A percentile compares a stretch with the other conserved stretches of the same genome.
phyloP scores from a whole-genome alignment of 2,329 filamentous ascomycete genomes.

The Coniochaeta hoffmannii region DNA sequence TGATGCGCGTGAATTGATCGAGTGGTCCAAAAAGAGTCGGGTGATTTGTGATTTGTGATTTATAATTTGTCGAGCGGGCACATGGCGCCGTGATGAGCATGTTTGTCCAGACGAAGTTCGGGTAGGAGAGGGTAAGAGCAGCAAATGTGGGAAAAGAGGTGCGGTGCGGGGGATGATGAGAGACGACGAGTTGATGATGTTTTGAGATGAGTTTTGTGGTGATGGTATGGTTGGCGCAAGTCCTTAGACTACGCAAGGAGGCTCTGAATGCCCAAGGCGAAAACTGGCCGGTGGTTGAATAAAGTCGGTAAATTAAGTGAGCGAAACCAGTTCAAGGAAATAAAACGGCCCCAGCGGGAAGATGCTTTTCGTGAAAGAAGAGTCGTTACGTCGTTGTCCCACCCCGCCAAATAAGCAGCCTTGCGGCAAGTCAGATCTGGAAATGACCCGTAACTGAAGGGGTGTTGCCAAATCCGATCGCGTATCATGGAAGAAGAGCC shows the following conservation, averaged over 20 bases:
- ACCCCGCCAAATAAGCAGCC: slow-evolving; percentile 45
- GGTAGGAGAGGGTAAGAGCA: neutral
- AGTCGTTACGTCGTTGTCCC: slow-evolving; percentile 37
- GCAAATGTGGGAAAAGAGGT: neutral
- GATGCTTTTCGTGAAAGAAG: slow-evolving; percentile 25
- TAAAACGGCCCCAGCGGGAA: slow-evolving; percentile 20
- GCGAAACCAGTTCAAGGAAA: slow-evolving; percentile 26
- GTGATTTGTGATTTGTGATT: neutral
- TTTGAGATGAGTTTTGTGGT: neutral
- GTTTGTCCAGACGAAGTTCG: neutral
- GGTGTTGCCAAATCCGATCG: slow-evolving; percentile 44
- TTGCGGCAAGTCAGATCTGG: slow-evolving; percentile 59
- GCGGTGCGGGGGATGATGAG: neutral
- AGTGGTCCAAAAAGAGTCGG: neutral
- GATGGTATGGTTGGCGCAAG: neutral
- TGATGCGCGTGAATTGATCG: neutral
- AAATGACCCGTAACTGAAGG: slow-evolving; percentile 35
- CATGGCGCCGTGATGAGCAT: neutral
- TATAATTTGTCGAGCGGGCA: neutral
- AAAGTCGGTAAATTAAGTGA: slow-evolving; percentile 22
- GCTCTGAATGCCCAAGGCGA: neutral
- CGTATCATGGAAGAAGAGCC: slow-evolving; percentile 35
- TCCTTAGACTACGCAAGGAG: neutral
- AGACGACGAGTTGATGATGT: neutral
- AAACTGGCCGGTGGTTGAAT: slow-evolving; percentile 6